Percentiles rank a stretch among this genome's conserved stretches.
These are phyloP conservation scores for Euphorbia peplus DNA, from an alignment of 345 rosid species.

Conservation along the genomic window DNA sequence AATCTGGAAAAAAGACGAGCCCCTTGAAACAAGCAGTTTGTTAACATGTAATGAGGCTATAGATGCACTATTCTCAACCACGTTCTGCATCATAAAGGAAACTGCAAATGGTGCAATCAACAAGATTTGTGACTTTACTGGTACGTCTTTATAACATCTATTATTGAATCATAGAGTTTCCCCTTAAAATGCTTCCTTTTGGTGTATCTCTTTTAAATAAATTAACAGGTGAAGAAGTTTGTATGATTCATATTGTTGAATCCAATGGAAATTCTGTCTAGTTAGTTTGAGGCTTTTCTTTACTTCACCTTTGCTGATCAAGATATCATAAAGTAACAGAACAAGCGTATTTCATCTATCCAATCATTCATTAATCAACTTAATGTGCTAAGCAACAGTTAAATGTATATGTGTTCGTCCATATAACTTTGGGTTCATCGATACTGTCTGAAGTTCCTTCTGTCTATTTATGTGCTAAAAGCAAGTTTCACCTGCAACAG, in stretches of 20 bases:
- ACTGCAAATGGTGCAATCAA: constrained; percentile 50
- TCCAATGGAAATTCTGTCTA: neutral
- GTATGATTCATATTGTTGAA: neutral
- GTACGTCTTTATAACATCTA: constrained; percentile 43
- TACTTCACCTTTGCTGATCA: neutral
- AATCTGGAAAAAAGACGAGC: constrained; percentile 38
- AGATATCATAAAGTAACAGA: neutral
- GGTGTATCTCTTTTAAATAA: neutral
- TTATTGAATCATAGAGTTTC: constrained; percentile 3
- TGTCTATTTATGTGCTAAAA: neutral
- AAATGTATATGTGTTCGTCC: neutral
- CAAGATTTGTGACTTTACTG: constrained; percentile 62
- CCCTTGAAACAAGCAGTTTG: constrained; percentile 44
- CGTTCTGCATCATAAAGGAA: constrained; percentile 67
- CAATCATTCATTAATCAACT: neutral
- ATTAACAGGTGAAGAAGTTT: neutral
- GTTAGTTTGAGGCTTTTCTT: neutral
- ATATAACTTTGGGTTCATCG: neutral
- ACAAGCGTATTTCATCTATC: neutral
- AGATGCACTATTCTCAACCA: constrained; percentile 77
- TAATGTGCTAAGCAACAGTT: neutral
- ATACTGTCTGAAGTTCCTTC: neutral
- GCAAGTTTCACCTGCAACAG: neutral
- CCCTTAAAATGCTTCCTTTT: neutral
- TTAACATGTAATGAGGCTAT: constrained; percentile 59